A percentile compares a stretch with the other conserved stretches of the same genome.
These are phyloP conservation scores for Myxozyma udenii DNA, from an alignment of 805 yeast species.

Conservation along the genomic window DNA sequence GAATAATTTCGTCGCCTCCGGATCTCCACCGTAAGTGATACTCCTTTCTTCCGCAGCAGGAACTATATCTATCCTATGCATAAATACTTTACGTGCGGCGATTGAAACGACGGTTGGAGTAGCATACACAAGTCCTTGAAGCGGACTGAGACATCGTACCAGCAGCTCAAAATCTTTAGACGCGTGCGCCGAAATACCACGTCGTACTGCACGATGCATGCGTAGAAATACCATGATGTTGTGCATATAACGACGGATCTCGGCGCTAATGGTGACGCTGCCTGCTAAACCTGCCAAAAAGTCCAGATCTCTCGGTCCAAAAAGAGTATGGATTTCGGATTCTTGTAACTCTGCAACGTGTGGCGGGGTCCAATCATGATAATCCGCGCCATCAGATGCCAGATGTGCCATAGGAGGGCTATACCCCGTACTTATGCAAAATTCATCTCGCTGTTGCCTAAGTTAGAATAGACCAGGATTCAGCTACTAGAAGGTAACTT, in stretches of 20 bases:
- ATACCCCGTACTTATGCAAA: constrained; percentile 21
- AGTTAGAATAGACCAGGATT: background rate
- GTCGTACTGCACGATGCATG: constrained; percentile 52
- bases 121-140: constrained; percentile 45
- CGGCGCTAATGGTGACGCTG: constrained; percentile 46
- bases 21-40: constrained; percentile 56
- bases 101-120: constrained; percentile 53
- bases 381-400: background rate
- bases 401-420: background rate
- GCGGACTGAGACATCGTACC: constrained; percentile 44
- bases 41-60: constrained; percentile 50
- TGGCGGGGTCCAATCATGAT: constrained; percentile 5
- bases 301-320: constrained; percentile 15
- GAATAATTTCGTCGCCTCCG: constrained; percentile 43
- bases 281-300: constrained; percentile 14
- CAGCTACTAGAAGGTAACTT: background rate
- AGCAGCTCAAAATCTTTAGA: constrained; percentile 44
- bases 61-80: constrained; percentile 46
- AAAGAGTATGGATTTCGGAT: background rate
- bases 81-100: constrained; percentile 50
- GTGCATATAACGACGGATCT: constrained; percentile 52
- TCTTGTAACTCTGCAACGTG: constrained; percentile 6
- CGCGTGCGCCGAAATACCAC: constrained; percentile 52
- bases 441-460: constrained; percentile 18
- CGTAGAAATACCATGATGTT: constrained; percentile 55